phyloP scores from a whole-genome alignment of 1,284 basidiomycete species.

The Fistulinella cinereoalba region DNA sequence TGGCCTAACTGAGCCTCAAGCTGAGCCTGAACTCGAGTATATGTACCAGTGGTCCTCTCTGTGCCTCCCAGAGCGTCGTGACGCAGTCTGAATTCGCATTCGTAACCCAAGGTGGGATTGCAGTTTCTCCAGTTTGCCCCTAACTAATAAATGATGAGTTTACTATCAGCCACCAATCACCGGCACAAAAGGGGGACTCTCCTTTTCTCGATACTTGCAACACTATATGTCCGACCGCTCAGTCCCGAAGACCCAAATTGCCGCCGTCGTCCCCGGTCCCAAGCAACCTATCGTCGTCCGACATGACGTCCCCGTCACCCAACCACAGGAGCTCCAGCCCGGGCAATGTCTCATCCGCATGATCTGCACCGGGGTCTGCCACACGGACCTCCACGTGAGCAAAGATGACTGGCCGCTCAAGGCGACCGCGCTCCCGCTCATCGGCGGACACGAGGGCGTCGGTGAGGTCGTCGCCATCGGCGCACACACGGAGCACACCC shows the following conservation, averaged over 20 bases:
- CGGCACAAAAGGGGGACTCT: too few relatives aligned
- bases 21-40: too few relatives aligned
- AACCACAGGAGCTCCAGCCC: slow-evolving; percentile 63
- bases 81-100: too few relatives aligned
- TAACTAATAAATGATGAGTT: too few relatives aligned
- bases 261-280: slow-evolving; percentile 53
- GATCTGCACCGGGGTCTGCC: slow-evolving; percentile 70
- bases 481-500: slow-evolving; percentile 53
- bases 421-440: slow-evolving; percentile 61
- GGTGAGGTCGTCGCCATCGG: slow-evolving; percentile 79
- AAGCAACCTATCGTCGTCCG: slow-evolving; percentile 46
- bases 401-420: slow-evolving; percentile 72
- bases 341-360: slow-evolving; percentile 84
- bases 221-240: slow-evolving; percentile 11
- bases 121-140: too few relatives aligned
- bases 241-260: slow-evolving; percentile 63
- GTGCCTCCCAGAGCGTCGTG: too few relatives aligned
- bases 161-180: too few relatives aligned
- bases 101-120: too few relatives aligned
- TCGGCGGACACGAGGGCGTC: slow-evolving; percentile 86
- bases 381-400: slow-evolving; percentile 78
- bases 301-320: slow-evolving; percentile 57
- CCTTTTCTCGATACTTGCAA: too few relatives aligned
- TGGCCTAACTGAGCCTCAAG: too few relatives aligned
- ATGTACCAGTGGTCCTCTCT: too few relatives aligned